A percentile compares a stretch with the other conserved stretches of the same genome.
Conservation (phyloP, 2,329 filamentous ascomycete genomes). For the Blastomyces emzantsi region DNA sequence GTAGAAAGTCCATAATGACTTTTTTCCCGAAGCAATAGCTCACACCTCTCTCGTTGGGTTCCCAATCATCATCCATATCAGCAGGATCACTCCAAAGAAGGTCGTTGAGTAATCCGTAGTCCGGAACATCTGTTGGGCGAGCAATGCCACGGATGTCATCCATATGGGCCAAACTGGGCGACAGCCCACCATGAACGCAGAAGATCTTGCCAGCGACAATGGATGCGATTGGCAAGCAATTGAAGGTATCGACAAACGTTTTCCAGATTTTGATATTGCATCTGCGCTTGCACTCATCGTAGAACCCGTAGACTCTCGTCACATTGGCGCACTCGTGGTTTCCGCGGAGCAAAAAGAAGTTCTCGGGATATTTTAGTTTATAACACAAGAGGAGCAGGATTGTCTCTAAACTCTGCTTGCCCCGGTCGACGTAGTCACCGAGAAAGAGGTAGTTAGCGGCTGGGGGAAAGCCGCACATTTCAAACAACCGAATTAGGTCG, state of each 20-base stretch:
- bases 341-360: slow-evolving; percentile 89
- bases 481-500: slow-evolving; percentile 91
- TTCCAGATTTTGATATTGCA: slow-evolving; percentile 99
- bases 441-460: slow-evolving; percentile 88
- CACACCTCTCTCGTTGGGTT: slow-evolving; percentile 91
- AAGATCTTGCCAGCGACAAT: slow-evolving; percentile 98
- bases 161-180: slow-evolving; percentile 89
- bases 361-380: slow-evolving; percentile 94
- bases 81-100: slow-evolving; percentile 95
- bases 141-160: slow-evolving; percentile 96
- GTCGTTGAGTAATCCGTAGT: slow-evolving; percentile 92
- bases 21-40: slow-evolving; percentile 99
- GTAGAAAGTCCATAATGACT: slow-evolving; percentile 92
- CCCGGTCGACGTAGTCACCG: slow-evolving; percentile 92
- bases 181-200: slow-evolving; percentile 90
- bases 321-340: slow-evolving; percentile 98
- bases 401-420: slow-evolving; percentile 92
- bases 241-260: slow-evolving; percentile 94
- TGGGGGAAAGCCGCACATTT: slow-evolving; percentile 96
- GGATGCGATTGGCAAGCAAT: slow-evolving; percentile 87
- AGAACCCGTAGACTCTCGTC: slow-evolving; percentile 92
- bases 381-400: slow-evolving; percentile 90
- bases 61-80: slow-evolving; percentile 97
- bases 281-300: slow-evolving; percentile 93
- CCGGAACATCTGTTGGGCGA: slow-evolving; percentile 90